Evolutionary conservation across 2,329 filamentous ascomycete genomes (phyloP).

Genomic region (Paecilomyces sp.): DNA sequence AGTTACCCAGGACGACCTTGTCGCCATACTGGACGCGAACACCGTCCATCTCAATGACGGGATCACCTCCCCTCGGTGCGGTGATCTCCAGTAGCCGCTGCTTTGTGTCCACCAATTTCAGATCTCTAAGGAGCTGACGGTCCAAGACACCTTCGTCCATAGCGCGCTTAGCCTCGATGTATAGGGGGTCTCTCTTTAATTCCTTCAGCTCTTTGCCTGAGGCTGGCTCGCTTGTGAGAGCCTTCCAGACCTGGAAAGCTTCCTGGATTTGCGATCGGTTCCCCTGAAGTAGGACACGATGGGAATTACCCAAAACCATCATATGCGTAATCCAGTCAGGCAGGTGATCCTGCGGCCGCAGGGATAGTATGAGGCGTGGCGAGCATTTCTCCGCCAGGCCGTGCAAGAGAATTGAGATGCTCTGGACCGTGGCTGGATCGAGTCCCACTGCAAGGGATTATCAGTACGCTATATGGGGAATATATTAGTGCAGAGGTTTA

Average conservation of each 20-base stretch:
- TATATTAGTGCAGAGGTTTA: slow-evolving; percentile 1
- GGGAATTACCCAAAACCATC: slow-evolving; percentile 61
- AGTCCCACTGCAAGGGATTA: slow-evolving; percentile 61
- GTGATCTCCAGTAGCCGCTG: slow-evolving; percentile 6
- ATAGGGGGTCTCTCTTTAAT: slow-evolving; percentile 5
- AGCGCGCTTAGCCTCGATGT: slow-evolving; percentile 7
- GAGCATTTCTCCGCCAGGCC: slow-evolving; percentile 58
- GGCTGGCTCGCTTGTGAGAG: slow-evolving; percentile 6
- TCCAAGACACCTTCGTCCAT: slow-evolving; percentile 16
- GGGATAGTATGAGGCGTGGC: slow-evolving; percentile 68
- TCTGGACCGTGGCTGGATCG: slow-evolving; percentile 71
- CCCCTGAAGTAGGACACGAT: slow-evolving; percentile 60
- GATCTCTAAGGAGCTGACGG: slow-evolving; percentile 17
- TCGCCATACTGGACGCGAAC: slow-evolving; percentile 74
- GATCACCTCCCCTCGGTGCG: slow-evolving; percentile 48
- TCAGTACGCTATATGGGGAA: slow-evolving; percentile 5
- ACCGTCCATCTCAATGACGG: slow-evolving; percentile 79
- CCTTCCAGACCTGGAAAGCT: slow-evolving; percentile 21
- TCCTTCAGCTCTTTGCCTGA: slow-evolving; percentile 2
- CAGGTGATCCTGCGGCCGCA: slow-evolving; percentile 77
- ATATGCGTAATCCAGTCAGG: slow-evolving; percentile 89
- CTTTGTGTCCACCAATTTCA: slow-evolving; percentile 12
- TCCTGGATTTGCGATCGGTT: slow-evolving; percentile 55
- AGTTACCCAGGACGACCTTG: slow-evolving; percentile 73
- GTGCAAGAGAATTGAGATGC: slow-evolving; percentile 64